Percentiles rank a stretch among this genome's conserved stretches.
These are phyloP conservation scores for Solioccasus polychromus DNA, from an alignment of 768 basidiomycete species.

Conservation along the genomic window DNA sequence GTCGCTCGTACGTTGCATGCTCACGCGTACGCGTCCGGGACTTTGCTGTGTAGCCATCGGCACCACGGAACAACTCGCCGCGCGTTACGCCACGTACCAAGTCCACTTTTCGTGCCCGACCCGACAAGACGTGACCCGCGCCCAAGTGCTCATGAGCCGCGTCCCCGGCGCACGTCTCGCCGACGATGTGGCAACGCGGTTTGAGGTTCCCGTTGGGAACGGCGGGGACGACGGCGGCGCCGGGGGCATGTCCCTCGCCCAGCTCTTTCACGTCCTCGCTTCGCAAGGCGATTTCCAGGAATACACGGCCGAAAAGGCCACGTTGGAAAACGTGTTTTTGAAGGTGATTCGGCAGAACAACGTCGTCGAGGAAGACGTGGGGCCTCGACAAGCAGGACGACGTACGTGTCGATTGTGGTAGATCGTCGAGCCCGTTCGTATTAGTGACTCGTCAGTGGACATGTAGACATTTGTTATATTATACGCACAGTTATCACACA, in stretches of 20 bases:
- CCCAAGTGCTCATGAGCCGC: slow-evolving; percentile 57
- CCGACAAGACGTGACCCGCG: slow-evolving; percentile 54
- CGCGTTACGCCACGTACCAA: slow-evolving; percentile 71
- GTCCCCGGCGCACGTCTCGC: slow-evolving; percentile 64
- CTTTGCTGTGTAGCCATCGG: slow-evolving; percentile 50
- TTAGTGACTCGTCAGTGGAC: too few relatives aligned
- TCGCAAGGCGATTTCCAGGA: slow-evolving; percentile 54
- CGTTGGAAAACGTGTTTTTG: slow-evolving; percentile 70
- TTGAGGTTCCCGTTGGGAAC: slow-evolving; percentile 58
- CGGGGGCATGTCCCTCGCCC: slow-evolving; percentile 46
- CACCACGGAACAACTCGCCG: slow-evolving; percentile 57
- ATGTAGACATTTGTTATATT: too few relatives aligned
- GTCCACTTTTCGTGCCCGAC: slow-evolving; percentile 71
- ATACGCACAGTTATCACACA: too few relatives aligned
- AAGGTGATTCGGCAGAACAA: slow-evolving; percentile 65
- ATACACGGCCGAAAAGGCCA: slow-evolving; percentile 69
- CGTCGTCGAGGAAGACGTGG: slow-evolving; percentile 46
- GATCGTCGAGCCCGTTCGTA: too few relatives aligned
- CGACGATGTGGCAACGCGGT: slow-evolving; percentile 73
- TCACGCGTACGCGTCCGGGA: too few relatives aligned
- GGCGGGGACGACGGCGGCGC: background rate
- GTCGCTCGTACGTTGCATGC: too few relatives aligned
- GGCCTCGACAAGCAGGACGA: slow-evolving; percentile 5
- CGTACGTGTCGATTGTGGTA: too few relatives aligned
- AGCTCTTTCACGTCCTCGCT: slow-evolving; percentile 56